Evolutionary conservation across 306 rosid species (phyloP).

Genomic region (Crotalaria pallida): DNA sequence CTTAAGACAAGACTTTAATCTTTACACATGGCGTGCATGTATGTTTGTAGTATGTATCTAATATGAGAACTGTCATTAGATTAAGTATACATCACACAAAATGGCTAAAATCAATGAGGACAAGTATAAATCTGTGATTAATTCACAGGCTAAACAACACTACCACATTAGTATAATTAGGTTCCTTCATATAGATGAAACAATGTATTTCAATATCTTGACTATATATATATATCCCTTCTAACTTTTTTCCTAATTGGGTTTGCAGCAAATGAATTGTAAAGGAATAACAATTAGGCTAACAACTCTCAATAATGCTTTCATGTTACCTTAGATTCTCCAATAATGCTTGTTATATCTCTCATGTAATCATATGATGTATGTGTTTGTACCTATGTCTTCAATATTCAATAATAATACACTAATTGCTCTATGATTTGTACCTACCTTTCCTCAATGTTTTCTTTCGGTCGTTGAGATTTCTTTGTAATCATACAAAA

Average conservation of each 20-base stretch:
- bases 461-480: slow-evolving; percentile 26
- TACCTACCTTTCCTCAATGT: background rate
- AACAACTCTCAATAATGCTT: slow-evolving; percentile 27
- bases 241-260: background rate
- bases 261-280: background rate
- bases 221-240: background rate
- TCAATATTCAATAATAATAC: slow-evolving; percentile 20
- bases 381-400: background rate
- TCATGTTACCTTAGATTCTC: slow-evolving; percentile 30
- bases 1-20: slow-evolving; percentile 2
- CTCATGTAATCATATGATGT: background rate
- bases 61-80: background rate
- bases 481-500: slow-evolving; percentile 12
- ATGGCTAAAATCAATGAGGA: background rate
- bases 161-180: background rate
- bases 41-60: background rate
- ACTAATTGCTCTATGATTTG: slow-evolving; percentile 27
- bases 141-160: background rate
- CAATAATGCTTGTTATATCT: slow-evolving; percentile 11
- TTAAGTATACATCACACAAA: background rate
- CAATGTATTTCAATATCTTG: background rate
- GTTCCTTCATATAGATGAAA: background rate
- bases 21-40: background rate
- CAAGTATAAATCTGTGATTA: background rate
- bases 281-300: background rate